Conservation (phyloP, 768 basidiomycete genomes). For the Suillus fuscotomentosus region DNA sequence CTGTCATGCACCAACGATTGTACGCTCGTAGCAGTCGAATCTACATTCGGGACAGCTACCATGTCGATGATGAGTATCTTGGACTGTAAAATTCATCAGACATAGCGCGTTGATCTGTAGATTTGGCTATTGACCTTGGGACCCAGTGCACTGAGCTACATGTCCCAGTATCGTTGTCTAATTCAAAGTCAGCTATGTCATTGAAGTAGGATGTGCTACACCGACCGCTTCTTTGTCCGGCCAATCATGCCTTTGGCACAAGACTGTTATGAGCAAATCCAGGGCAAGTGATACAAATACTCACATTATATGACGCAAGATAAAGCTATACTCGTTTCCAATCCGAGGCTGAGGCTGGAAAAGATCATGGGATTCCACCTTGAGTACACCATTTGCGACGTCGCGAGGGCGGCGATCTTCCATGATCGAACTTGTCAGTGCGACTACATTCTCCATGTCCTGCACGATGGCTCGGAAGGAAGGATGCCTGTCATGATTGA, state of each 20-base stretch:
- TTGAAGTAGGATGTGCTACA: not conserved
- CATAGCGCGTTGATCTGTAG: not conserved
- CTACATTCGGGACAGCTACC: not conserved
- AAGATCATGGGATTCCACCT: constrained; percentile 39
- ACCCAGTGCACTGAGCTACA: not conserved
- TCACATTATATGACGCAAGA: constrained; percentile 8
- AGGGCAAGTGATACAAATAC: not conserved
- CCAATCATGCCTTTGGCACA: constrained; percentile 14
- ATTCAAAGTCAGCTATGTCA: not conserved
- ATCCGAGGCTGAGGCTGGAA: constrained; percentile 34
- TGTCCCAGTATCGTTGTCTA: not conserved
- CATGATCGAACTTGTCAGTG: constrained; percentile 4
- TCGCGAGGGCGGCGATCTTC: constrained; percentile 33
- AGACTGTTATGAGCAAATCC: not conserved
- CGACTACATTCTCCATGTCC: constrained; percentile 31
- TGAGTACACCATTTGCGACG: constrained; percentile 31
- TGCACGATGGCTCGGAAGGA: constrained; percentile 32
- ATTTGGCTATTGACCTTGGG: not conserved
- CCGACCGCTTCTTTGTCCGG: constrained; percentile 10
- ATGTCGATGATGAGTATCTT: constrained; percentile 5
- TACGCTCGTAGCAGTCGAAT: not conserved
- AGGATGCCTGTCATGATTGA: not conserved
- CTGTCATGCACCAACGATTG: not conserved
- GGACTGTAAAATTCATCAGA: constrained; percentile 1
- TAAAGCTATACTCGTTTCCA: constrained; percentile 1